Conservation (phyloP, 2,329 filamentous ascomycete genomes). For the Claviceps africana region DNA sequence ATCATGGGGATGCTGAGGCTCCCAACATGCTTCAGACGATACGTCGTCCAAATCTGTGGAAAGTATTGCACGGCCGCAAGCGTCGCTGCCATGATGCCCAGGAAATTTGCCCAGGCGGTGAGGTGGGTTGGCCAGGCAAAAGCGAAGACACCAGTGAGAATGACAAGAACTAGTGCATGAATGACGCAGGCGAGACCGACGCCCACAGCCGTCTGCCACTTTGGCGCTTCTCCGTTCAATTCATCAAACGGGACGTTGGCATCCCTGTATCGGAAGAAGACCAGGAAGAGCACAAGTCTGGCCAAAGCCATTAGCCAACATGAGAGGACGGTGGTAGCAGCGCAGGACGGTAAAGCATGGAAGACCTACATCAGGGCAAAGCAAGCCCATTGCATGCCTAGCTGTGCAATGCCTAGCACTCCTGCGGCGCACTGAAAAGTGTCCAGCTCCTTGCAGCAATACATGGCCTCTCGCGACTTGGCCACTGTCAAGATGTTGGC, state of each 20-base stretch:
- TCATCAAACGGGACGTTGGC: constrained; percentile 36
- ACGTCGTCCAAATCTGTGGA: constrained; percentile 90
- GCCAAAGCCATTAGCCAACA: constrained; percentile 9
- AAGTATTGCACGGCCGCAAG: constrained; percentile 85
- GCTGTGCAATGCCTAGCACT: constrained; percentile 76
- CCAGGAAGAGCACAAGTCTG: constrained; percentile 82
- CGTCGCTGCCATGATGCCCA: constrained; percentile 65
- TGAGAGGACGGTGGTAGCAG: neutral
- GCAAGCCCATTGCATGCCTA: constrained; percentile 83
- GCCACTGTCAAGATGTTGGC: constrained; percentile 84
- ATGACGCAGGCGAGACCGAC: constrained; percentile 61
- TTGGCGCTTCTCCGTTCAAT: constrained; percentile 39
- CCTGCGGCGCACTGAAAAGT: constrained; percentile 74
- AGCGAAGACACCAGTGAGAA: constrained; percentile 55
- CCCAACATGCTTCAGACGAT: constrained; percentile 68
- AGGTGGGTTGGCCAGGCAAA: constrained; percentile 49
- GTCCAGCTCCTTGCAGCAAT: constrained; percentile 72
- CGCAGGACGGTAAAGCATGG: neutral
- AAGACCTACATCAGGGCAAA: constrained; percentile 76
- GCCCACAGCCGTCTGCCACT: constrained; percentile 63
- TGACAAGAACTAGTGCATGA: constrained; percentile 58
- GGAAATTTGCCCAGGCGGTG: constrained; percentile 67
- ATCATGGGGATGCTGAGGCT: constrained; percentile 95
- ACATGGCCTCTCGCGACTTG: constrained; percentile 68
- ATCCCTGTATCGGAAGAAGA: constrained; percentile 69